Evolutionary conservation across 495 filamentous ascomycete genomes (phyloP).

Genomic region (Xylaria curta): DNA sequence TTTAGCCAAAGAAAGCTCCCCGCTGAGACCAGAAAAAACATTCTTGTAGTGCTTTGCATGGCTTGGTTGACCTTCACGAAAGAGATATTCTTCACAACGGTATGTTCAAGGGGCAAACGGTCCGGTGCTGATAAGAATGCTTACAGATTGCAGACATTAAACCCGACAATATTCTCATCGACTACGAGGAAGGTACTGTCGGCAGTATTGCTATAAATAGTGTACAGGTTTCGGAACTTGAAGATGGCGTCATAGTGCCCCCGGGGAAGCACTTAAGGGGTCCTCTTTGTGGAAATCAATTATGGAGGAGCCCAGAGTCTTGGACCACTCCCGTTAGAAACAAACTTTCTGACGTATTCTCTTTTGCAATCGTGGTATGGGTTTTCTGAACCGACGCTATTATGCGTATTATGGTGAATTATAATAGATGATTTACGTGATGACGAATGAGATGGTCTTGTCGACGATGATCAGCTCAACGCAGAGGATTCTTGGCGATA

Average conservation of each 20-base stretch:
- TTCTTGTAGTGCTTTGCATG: slow-evolving; percentile 25
- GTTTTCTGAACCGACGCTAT: too few relatives aligned
- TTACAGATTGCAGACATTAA: slow-evolving; percentile 33
- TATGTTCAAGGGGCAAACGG: background rate
- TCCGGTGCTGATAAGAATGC: background rate
- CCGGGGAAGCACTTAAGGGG: background rate
- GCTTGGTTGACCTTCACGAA: slow-evolving; percentile 20
- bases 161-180: slow-evolving; percentile 36
- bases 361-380: slow-evolving; percentile 32
- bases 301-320: slow-evolving; percentile 29
- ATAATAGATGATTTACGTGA: slow-evolving; percentile 22
- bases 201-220: slow-evolving; percentile 24
- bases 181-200: slow-evolving; percentile 26
- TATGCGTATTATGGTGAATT: background rate
- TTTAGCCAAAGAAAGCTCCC: slow-evolving; percentile 22
- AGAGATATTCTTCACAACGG: slow-evolving; percentile 22
- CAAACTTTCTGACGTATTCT: slow-evolving; percentile 31
- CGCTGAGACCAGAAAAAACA: slow-evolving; percentile 17
- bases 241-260: slow-evolving; percentile 27
- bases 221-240: slow-evolving; percentile 31
- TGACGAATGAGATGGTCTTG: slow-evolving; percentile 28
- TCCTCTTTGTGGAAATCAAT: too few relatives aligned
- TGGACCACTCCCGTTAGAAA: slow-evolving; percentile 30
- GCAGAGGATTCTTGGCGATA: slow-evolving; percentile 16
- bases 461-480: slow-evolving; percentile 1